Conservation (phyloP, 306 rosid species). For the Vigna angularis region DNA sequence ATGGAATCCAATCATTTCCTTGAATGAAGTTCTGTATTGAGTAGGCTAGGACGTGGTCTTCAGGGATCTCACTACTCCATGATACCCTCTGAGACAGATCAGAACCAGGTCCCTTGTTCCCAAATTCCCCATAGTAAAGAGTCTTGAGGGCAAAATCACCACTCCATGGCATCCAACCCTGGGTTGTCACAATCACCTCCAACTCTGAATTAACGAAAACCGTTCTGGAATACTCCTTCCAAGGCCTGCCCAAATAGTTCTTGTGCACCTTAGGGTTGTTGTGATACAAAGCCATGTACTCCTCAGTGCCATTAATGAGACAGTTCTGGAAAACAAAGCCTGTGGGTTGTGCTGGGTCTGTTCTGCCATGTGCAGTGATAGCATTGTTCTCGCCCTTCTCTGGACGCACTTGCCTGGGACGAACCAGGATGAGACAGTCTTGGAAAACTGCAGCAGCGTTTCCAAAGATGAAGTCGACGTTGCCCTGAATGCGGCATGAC, state of each 20-base stretch:
- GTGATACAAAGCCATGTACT: conserved; percentile 64
- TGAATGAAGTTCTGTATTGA: conserved; percentile 85
- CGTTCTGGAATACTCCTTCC: conserved; percentile 87
- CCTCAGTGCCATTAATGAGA: conserved; percentile 74
- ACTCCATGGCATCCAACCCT: conserved; percentile 86
- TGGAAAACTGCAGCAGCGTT: conserved; percentile 79
- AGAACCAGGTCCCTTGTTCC: conserved; percentile 66
- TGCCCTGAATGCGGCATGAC: conserved; percentile 73
- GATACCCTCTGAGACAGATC: conserved; percentile 53
- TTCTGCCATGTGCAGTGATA: conserved; percentile 82
- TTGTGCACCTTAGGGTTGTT: conserved; percentile 77
- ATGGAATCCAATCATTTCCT: conserved; percentile 69
- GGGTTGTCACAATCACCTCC: conserved; percentile 56
- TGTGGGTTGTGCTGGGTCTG: conserved; percentile 80
- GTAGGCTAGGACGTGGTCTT: conserved; percentile 57
- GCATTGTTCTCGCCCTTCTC: conserved; percentile 75
- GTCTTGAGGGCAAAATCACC: conserved; percentile 72
- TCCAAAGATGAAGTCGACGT: conserved; percentile 91
- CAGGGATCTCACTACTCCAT: conserved; percentile 72
- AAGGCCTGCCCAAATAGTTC: conserved; percentile 94
- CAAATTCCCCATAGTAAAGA: conserved; percentile 77
- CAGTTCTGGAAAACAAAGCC: conserved; percentile 84
- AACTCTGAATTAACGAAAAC: conserved; percentile 61
- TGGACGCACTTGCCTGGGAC: conserved; percentile 64
- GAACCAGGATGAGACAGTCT: conserved; percentile 63